Percentiles rank a stretch among this genome's conserved stretches.
Evolutionary conservation across 108 stramenopile genomes (phyloP).

Genomic region (Fragilaria crotonensis): DNA sequence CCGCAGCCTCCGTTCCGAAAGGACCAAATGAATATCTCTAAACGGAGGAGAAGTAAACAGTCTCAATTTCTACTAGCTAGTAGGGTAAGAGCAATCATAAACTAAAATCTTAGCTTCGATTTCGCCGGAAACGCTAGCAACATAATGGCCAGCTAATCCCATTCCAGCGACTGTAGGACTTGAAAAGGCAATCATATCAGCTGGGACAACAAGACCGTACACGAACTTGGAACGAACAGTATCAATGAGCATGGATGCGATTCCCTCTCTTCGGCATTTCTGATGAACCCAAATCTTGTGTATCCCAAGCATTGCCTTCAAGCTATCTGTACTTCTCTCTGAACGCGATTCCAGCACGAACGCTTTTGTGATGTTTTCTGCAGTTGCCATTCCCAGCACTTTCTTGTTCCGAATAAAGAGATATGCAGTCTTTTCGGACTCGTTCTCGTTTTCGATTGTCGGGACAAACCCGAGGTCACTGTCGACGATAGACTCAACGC

Average conservation of each 20-base stretch:
- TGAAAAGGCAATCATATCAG: constrained; percentile 57
- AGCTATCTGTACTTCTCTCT: constrained; percentile 24
- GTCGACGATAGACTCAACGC: constrained; percentile 47
- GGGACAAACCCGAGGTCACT: constrained; percentile 50
- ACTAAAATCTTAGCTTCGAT: constrained; percentile 8
- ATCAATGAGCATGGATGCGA: constrained; percentile 59
- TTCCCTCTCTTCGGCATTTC: constrained; percentile 39
- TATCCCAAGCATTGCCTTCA: constrained; percentile 55
- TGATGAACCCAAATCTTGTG: constrained; percentile 74
- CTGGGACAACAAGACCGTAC: constrained; percentile 56
- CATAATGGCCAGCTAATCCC: constrained; percentile 49
- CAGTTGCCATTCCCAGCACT: constrained; percentile 48
- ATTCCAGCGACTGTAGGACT: constrained; percentile 74
- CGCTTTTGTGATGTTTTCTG: constrained; percentile 45
- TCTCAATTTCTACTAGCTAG: not conserved
- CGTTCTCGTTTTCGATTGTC: not conserved
- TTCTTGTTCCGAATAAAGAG: constrained; percentile 54
- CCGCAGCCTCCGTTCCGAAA: not conserved
- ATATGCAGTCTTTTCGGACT: constrained; percentile 24
- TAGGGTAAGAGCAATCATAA: constrained; percentile 12
- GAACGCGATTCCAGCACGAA: constrained; percentile 26
- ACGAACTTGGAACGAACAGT: constrained; percentile 49
- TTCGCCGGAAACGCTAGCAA: not conserved
- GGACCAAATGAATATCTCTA: not conserved
- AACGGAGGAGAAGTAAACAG: not conserved